These are phyloP conservation scores for Solanum peruvianum DNA, from an alignment of 257 asterid species.

Conservation along the genomic window DNA sequence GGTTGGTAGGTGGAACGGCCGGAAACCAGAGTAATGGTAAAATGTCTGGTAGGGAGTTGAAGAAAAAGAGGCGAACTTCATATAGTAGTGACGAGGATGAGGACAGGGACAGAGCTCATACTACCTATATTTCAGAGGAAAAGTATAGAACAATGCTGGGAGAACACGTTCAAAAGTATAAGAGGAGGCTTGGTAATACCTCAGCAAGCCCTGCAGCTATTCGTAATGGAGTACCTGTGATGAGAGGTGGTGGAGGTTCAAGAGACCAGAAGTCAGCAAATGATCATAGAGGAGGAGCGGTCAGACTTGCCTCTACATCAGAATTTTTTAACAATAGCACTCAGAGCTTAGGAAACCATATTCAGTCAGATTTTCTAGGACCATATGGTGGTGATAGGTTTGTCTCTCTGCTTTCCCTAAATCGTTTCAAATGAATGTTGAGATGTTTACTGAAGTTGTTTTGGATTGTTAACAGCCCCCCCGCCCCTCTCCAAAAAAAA, in stretches of 20 bases:
- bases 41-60: constrained; percentile 52
- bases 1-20: constrained; percentile 34
- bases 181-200: constrained; percentile 55
- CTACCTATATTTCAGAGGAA: constrained; percentile 69
- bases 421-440: neutral
- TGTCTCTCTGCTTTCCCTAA: constrained; percentile 3
- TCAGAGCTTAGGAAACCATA: constrained; percentile 40
- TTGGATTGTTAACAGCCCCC: neutral
- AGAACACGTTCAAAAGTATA: constrained; percentile 81
- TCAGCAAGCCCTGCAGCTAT: constrained; percentile 44
- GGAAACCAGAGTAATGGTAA: constrained; percentile 48
- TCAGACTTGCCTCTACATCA: constrained; percentile 51
- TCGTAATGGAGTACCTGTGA: constrained; percentile 27
- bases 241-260: constrained; percentile 32
- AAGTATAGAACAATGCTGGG: constrained; percentile 90
- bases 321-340: constrained; percentile 38
- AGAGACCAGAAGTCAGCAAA: constrained; percentile 49
- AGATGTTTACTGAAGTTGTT: neutral
- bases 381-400: constrained; percentile 69
- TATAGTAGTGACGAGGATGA: constrained; percentile 78
- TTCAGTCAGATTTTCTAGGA: constrained; percentile 44
- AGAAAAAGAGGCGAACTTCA: constrained; percentile 60
- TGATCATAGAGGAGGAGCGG: constrained; percentile 55
- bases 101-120: constrained; percentile 58
- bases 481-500: neutral